These are phyloP conservation scores for Neurospora hispaniola DNA, from an alignment of 495 filamentous ascomycete genomes.

Conservation along the genomic window DNA sequence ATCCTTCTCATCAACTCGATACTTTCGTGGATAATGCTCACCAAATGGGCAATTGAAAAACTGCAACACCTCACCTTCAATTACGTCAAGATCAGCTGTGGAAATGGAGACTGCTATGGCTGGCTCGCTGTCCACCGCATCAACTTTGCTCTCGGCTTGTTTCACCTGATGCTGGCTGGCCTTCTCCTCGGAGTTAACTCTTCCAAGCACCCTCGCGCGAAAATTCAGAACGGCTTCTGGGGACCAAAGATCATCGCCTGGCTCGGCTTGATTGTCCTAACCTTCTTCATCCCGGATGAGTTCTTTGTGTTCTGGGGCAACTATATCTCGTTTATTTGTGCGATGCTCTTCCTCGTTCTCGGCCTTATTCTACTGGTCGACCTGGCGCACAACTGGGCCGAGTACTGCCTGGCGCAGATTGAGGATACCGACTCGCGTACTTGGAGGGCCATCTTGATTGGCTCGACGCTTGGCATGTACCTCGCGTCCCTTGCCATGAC, in stretches of 20 bases:
- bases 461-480: constrained; percentile 92
- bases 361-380: constrained; percentile 90
- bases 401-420: constrained; percentile 88
- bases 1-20: constrained; percentile 95
- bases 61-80: constrained; percentile 82
- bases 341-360: constrained; percentile 88
- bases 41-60: constrained; percentile 95
- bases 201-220: constrained; percentile 77
- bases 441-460: constrained; percentile 81
- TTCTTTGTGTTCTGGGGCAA: constrained; percentile 97
- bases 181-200: constrained; percentile 78
- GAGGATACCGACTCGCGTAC: constrained; percentile 73
- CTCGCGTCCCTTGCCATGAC: constrained; percentile 83
- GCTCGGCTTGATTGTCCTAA: constrained; percentile 75
- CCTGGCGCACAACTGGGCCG: constrained; percentile 94
- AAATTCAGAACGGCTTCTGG: constrained; percentile 93
- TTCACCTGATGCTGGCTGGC: constrained; percentile 77
- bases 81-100: constrained; percentile 88
- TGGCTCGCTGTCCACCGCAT: constrained; percentile 95
- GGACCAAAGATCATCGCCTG: constrained; percentile 70
- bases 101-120: constrained; percentile 83
- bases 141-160: constrained; percentile 91
- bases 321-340: constrained; percentile 79
- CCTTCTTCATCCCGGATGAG: constrained; percentile 87
- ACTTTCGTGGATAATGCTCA: constrained; percentile 97